A percentile compares a stretch with the other conserved stretches of the same genome.
Conservation (phyloP, 441 rosid species). For the Francoa sonchifolia region DNA sequence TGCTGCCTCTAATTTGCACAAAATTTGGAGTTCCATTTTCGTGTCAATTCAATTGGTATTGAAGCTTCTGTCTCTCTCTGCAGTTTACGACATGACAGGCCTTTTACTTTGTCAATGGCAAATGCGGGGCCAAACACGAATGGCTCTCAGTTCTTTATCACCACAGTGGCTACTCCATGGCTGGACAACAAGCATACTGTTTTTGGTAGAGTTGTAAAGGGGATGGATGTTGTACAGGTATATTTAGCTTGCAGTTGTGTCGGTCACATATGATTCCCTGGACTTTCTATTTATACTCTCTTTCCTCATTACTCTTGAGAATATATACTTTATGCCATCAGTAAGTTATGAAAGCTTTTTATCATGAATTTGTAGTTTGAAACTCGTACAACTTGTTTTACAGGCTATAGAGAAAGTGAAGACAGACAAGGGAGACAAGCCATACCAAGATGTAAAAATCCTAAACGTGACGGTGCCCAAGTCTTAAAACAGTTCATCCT, state of each 20-base stretch:
- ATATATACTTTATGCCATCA: too few relatives aligned
- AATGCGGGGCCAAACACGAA: slow-evolving; percentile 89
- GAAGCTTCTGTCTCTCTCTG: slow-evolving; percentile 10
- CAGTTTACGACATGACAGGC: slow-evolving; percentile 91
- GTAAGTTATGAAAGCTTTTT: too few relatives aligned
- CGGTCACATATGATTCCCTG: not conserved
- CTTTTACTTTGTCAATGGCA: slow-evolving; percentile 89
- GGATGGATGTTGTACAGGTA: slow-evolving; percentile 98
- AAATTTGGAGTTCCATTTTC: too few relatives aligned
- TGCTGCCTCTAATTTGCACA: too few relatives aligned
- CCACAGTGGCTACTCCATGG: slow-evolving; percentile 97
- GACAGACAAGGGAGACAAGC: slow-evolving; percentile 77
- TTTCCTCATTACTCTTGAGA: too few relatives aligned
- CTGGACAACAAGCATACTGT: slow-evolving; percentile 93
- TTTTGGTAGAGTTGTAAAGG: slow-evolving; percentile 81
- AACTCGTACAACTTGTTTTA: slow-evolving; percentile 7
- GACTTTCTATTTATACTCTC: too few relatives aligned
- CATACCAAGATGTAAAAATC: slow-evolving; percentile 86
- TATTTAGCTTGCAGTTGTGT: slow-evolving; percentile 1
- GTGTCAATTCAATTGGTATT: too few relatives aligned
- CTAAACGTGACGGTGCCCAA: slow-evolving; percentile 80
- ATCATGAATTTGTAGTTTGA: too few relatives aligned
- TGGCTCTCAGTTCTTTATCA: slow-evolving; percentile 89
- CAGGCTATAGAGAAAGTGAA: slow-evolving; percentile 96
- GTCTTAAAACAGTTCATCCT: slow-evolving; percentile 21